phyloP scores from a whole-genome alignment of 192 early-diverging fungal genomes.

The Dissophora ornata region DNA sequence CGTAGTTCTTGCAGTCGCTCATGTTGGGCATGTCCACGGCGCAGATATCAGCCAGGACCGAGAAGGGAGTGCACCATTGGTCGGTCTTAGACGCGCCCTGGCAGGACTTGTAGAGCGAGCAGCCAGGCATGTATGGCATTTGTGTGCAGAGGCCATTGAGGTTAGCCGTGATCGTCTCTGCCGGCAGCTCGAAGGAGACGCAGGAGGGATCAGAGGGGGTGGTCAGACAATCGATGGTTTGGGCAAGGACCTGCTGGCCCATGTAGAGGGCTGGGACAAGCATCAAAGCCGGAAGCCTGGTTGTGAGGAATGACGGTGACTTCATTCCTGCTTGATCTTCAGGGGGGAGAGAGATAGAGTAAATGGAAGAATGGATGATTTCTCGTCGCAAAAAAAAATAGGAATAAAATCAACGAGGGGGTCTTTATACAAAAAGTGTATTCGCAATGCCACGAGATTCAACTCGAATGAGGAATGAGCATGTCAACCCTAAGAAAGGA shows the following conservation, averaged over 20 bases:
- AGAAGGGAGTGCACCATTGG: slow-evolving; percentile 63
- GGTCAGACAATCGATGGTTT: slow-evolving; percentile 22
- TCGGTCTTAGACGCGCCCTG: slow-evolving; percentile 42
- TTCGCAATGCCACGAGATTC: too few relatives aligned
- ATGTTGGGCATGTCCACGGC: slow-evolving; percentile 64
- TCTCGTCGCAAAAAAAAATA: background rate
- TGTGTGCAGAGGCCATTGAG: slow-evolving; percentile 56
- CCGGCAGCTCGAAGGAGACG: slow-evolving; percentile 39
- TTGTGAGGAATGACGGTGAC: slow-evolving; percentile 3
- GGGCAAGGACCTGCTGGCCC: slow-evolving; percentile 8
- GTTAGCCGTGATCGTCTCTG: slow-evolving; percentile 34
- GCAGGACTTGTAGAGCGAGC: slow-evolving; percentile 54
- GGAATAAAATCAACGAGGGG: too few relatives aligned
- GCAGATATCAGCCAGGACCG: slow-evolving; percentile 60
- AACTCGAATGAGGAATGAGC: slow-evolving; percentile 15
- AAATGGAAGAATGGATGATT: background rate
- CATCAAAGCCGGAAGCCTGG: slow-evolving; percentile 7
- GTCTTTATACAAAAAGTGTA: slow-evolving; percentile 1
- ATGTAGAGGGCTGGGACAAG: slow-evolving; percentile 7
- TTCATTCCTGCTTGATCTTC: slow-evolving; percentile 9
- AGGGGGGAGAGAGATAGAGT: background rate
- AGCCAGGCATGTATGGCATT: slow-evolving; percentile 64
- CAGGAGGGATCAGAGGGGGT: slow-evolving; percentile 48
- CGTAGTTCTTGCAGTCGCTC: slow-evolving; percentile 51
- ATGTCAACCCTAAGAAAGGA: too few relatives aligned